Conservation (phyloP, 2,329 filamentous ascomycete genomes). For the Fusarium cyanostomum region DNA sequence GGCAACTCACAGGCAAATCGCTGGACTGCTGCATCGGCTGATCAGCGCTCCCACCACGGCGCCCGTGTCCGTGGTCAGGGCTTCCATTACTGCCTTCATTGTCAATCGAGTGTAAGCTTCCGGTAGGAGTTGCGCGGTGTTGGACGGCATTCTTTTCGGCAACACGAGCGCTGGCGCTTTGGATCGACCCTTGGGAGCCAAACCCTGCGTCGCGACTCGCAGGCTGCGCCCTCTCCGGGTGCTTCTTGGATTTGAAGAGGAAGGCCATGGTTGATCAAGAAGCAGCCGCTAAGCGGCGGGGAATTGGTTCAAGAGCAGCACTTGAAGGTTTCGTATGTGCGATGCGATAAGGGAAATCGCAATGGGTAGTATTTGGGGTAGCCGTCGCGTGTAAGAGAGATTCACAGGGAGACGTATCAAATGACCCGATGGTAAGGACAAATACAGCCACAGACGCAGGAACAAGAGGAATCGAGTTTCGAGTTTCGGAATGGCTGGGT, state of each 20-base stretch:
- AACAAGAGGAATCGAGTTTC: slow-evolving; percentile 48
- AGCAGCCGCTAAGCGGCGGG: slow-evolving; percentile 51
- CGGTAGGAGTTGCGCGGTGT: slow-evolving; percentile 75
- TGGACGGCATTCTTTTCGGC: slow-evolving; percentile 62
- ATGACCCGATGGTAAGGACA: slow-evolving; percentile 23
- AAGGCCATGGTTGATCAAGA: slow-evolving; percentile 73
- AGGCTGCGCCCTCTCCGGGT: slow-evolving; percentile 67
- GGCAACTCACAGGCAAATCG: slow-evolving; percentile 55
- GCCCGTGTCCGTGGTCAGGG: slow-evolving; percentile 65
- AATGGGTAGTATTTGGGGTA: slow-evolving; percentile 5
- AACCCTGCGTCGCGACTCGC: slow-evolving; percentile 65
- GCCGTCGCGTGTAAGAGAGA: slow-evolving; percentile 38
- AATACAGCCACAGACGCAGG: slow-evolving; percentile 43
- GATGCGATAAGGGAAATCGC: slow-evolving; percentile 17
- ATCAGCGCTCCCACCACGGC: slow-evolving; percentile 62
- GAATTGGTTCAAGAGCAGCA: slow-evolving; percentile 29
- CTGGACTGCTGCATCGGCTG: slow-evolving; percentile 53
- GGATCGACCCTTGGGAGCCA: slow-evolving; percentile 56
- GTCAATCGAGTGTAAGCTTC: slow-evolving; percentile 78
- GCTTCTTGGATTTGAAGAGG: slow-evolving; percentile 84
- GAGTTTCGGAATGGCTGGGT: slow-evolving; percentile 57
- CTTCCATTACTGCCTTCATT: slow-evolving; percentile 66
- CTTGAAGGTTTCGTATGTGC: slow-evolving; percentile 9
- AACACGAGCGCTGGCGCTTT: slow-evolving; percentile 58
- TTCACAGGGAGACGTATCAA: slow-evolving; percentile 24